These are phyloP conservation scores for Salisapilia sapeloensis DNA, from an alignment of 352 stramenopile species.

Conservation along the genomic window DNA sequence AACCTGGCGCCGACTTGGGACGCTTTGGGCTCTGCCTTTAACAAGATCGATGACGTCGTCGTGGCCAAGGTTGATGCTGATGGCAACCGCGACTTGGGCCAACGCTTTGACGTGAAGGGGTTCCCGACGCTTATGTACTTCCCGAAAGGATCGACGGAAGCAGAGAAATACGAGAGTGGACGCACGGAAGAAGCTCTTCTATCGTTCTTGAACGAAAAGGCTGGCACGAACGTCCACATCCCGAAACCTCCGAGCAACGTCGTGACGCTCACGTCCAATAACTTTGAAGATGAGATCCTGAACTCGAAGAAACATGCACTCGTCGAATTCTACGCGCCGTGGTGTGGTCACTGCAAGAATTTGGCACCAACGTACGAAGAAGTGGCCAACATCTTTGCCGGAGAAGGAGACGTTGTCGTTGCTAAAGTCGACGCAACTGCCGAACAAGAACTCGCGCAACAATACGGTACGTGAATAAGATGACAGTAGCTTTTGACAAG, in stretches of 20 bases:
- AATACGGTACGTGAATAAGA: too few species aligned
- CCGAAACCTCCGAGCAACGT: conserved; percentile 54
- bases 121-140: conserved; percentile 92
- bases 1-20: conserved; percentile 65
- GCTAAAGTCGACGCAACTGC: conserved; percentile 72
- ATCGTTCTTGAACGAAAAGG: conserved; percentile 60
- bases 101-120: conserved; percentile 76
- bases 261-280: conserved; percentile 23
- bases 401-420: conserved; percentile 65
- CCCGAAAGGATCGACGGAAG: conserved; percentile 45
- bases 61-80: conserved; percentile 85
- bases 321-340: conserved; percentile 90
- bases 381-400: conserved; percentile 50
- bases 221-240: conserved; percentile 50
- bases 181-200: conserved; percentile 72
- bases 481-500: too few species aligned
- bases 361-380: conserved; percentile 82
- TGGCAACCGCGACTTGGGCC: conserved; percentile 58
- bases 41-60: conserved; percentile 71
- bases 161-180: conserved; percentile 77
- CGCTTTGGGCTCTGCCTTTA: conserved; percentile 77
- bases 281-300: conserved; percentile 70
- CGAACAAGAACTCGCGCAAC: conserved; percentile 30
- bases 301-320: conserved; percentile 75
- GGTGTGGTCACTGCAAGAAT: conserved; percentile 89